Conservation (phyloP, 495 filamentous ascomycete species). For the Cercophora sp. region DNA sequence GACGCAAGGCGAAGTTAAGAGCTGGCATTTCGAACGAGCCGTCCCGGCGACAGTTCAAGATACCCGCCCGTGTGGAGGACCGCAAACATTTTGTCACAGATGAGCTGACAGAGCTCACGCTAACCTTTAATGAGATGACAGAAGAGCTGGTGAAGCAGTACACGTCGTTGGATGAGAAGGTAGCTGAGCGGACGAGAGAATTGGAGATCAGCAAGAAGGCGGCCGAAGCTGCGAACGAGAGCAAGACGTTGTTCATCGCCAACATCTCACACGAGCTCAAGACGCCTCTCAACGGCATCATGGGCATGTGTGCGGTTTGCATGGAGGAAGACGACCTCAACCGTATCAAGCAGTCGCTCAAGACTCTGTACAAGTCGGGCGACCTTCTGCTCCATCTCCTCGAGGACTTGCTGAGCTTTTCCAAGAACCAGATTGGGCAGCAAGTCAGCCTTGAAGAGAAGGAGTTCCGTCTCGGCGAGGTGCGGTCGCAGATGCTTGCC, state of each 20-base stretch:
- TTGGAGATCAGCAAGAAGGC: conserved; percentile 86
- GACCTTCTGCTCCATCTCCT: conserved; percentile 82
- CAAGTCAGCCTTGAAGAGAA: conserved; percentile 73
- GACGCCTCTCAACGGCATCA: conserved; percentile 86
- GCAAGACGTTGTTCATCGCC: conserved; percentile 92
- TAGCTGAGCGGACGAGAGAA: conserved; percentile 74
- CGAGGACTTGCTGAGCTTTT: conserved; percentile 89
- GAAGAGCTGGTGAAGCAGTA: conserved; percentile 87
- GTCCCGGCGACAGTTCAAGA: conserved; percentile 63
- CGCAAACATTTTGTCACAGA: conserved; percentile 73
- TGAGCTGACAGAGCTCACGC: conserved; percentile 81
- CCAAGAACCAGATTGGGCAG: conserved; percentile 88
- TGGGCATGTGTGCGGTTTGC: conserved; percentile 88
- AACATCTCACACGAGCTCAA: conserved; percentile 95
- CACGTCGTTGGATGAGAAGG: conserved; percentile 74
- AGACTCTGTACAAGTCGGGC: conserved; percentile 85
- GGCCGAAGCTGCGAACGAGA: conserved; percentile 87
- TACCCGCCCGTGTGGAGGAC: conserved; percentile 75
- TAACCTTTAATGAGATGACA: conserved; percentile 90
- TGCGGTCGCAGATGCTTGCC: conserved; percentile 70
- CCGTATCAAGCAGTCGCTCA: conserved; percentile 74
- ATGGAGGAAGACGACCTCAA: conserved; percentile 80
- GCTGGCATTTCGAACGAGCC: conserved; percentile 41
- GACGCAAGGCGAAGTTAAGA: conserved; percentile 22
- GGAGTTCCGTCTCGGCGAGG: conserved; percentile 76